Evolutionary conservation across 305 asterid species (phyloP), one percentile per base, ranked within the genome.

Genomic region (Plantago rigida): DNA sequence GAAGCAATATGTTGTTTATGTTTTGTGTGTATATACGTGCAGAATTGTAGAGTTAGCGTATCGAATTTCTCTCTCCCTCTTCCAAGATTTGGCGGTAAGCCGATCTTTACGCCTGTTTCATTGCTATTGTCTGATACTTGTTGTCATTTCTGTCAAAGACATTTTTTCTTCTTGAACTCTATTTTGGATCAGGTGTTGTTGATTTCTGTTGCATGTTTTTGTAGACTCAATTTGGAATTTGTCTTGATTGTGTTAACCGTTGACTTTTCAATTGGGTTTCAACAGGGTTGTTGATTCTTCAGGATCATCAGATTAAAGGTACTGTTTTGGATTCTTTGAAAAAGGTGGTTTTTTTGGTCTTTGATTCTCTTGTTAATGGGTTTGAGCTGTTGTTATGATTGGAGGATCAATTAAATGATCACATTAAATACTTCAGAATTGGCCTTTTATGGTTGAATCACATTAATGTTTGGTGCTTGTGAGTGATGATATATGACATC

Each of bases 61-160:
- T 76, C 79, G 57, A 58, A 64, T 69, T 61, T 69, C 69, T 72
- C 74, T 55, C 62, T 67, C 77, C 59, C 26, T 69, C 74, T 61
- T 75, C 59, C 17, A 41, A 67, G 74, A 72, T 79, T 81, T 82
- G 81, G 79, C 81, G 94, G 95, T 84, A 74, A 73, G 65, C 79
- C 74, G 75, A 69, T 75, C 65, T 63, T 71, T 22, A 65, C 66
- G 76, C 78, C 75, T 68, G 58, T 62, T 64, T 53, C 71, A 51
- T 69, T 71, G 51, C 47, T 9, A 52, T 17, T 69, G 51, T 51
- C 58, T 9, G 65, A 53, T 66, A 63, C 42, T 46, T 59, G n/a
- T 52, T 46, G 3, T 56, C 44, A 36, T 36, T 36, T 36, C 10
- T 63, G 19, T 58, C n/a, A 8, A 12, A 50, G 31, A 22, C 13